Conservation (phyloP, 225 moss, liverwort and hornwort genomes). For the Antitrichia curtipendula region DNA sequence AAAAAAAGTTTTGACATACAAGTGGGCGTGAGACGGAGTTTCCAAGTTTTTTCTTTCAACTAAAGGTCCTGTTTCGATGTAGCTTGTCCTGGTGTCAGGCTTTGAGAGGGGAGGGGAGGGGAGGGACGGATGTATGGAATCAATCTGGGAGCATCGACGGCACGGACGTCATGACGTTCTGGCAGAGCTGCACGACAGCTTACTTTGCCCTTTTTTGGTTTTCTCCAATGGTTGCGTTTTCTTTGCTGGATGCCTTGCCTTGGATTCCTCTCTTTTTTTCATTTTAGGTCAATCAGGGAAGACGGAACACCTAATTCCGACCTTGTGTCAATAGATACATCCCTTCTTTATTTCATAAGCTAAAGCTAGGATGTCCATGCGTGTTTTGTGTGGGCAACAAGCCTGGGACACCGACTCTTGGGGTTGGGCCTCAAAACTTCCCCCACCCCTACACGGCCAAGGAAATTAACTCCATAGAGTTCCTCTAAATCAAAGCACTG, state of each 20-base stretch:
- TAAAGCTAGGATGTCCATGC: neutral
- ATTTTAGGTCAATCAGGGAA: neutral
- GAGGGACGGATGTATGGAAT: neutral
- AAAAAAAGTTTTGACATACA: too few relatives aligned
- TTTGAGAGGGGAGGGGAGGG: too few relatives aligned
- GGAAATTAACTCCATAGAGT: neutral
- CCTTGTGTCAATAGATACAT: neutral
- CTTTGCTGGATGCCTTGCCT: neutral
- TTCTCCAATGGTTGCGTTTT: neutral
- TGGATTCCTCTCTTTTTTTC: neutral
- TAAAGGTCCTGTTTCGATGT: neutral
- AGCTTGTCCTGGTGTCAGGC: neutral
- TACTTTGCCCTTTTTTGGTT: neutral
- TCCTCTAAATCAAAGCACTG: neutral
- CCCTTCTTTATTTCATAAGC: neutral
- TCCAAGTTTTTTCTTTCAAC: neutral
- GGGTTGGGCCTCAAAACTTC: neutral
- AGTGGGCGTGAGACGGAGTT: neutral
- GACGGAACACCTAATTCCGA: neutral
- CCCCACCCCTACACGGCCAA: neutral
- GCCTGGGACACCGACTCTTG: fast-evolving
- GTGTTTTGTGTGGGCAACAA: neutral
- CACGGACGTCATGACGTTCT: neutral
- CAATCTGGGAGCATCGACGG: neutral
- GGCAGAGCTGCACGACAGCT: neutral